Evolutionary conservation across 345 rosid genomes (phyloP), one percentile per base, ranked within the genome.

Genomic region (Streptanthus diversifolius): DNA sequence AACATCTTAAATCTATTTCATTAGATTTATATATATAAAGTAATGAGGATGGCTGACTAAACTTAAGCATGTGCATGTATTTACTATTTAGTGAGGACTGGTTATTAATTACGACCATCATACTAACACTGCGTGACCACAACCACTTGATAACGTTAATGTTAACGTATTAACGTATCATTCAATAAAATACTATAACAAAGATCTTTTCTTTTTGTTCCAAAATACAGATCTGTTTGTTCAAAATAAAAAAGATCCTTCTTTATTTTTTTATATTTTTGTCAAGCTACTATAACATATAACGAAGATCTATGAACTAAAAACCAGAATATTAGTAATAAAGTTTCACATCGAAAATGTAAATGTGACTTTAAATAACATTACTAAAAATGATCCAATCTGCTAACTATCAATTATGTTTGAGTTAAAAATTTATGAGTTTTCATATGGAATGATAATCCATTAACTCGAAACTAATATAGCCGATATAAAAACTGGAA

Each of bases 31-130:
- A 21, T 51, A 32, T 40, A 35, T 15, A 22, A 24, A 6, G 11
- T 22, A 54, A 18, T n/a, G 36, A 30, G 35, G 60, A 30, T 29
- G 39, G 18, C 39, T 24, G 21, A 8, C 36, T 48, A 36, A 47
- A 22, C 13, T 59, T 12, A 36, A 59, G 49, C 74, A 35, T 60
- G 74, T 70, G 67, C 74, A 59, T 47, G 35, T 70, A 22, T 11
- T 45, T 33, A 48, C 59, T 60, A 10, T 13, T 25, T 56, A 41
- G 40, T 25, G 51, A 36, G n/a, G 7, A 44, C 18, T 45, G 14
- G 15, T 33, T 44, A n/a, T 33, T 10, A 58, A 58, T 11, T 47
- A 10, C 66, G 56, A 32, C 44, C 30, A 67, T 11, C 52, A 40
- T 68, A 54, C 27, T 32, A 32, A 35, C 10, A 52, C 11, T 44